These are phyloP conservation scores for Alternaria brassicicola DNA, from an alignment of 2,329 filamentous ascomycete genomes.

Conservation along the genomic window DNA sequence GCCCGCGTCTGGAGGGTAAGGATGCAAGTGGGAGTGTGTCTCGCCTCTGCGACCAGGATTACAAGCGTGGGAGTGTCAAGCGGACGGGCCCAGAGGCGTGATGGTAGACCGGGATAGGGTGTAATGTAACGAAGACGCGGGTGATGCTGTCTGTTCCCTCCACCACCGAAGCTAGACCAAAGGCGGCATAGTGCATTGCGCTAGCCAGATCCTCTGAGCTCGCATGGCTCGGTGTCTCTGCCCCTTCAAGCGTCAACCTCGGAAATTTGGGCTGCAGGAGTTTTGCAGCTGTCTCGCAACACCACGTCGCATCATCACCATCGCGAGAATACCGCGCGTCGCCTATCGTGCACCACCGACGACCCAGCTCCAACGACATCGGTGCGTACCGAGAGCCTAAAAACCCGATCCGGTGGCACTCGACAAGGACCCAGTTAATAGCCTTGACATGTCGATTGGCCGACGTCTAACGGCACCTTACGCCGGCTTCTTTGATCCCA, in stretches of 20 bases:
- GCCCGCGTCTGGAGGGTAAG: conserved; percentile 26
- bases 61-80: conserved; percentile 28
- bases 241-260: conserved; percentile 17
- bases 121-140: conserved; percentile 10
- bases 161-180: not conserved
- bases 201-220: not conserved
- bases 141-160: not conserved
- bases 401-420: not conserved
- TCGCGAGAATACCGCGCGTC: conserved; percentile 4
- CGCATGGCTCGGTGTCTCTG: conserved; percentile 1
- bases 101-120: conserved; percentile 9
- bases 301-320: conserved; percentile 14
- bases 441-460: conserved; percentile 34
- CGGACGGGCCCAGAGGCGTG: conserved; percentile 22
- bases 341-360: not conserved
- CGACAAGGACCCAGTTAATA: conserved; percentile 5
- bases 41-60: conserved; percentile 17
- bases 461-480: conserved; percentile 26
- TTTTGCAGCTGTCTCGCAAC: conserved; percentile 10
- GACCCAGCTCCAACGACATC: not conserved
- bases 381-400: conserved; percentile 5
- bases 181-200: not conserved
- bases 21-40: conserved; percentile 20
- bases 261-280: conserved; percentile 14
- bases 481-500: conserved; percentile 50